These are phyloP conservation scores for Hordeum vulgare DNA, from an alignment of 176 grass and related monocot species.

Conservation along the genomic window MorexV3_pseudomolecules_assembly NC_058524.1:57361040-57361539, in stretches of 20 bases:
- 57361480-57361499: conserved; percentile 89
- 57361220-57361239: conserved; percentile 66
- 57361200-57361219: conserved; percentile 79
- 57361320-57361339: conserved; percentile 88
- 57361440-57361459: conserved; percentile 87
- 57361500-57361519: conserved; percentile 72
- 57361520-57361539: conserved; percentile 44
- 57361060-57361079: conserved; percentile 73
- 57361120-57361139: conserved; percentile 12
- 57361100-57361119: background rate
- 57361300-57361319: conserved; percentile 66
- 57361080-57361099: conserved; percentile 28
- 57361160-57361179: background rate
- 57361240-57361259: conserved; percentile 94
- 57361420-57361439: conserved; percentile 93
- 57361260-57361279: conserved; percentile 78
- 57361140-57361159: background rate
- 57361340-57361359: conserved; percentile 95
- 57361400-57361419: conserved; percentile 89
- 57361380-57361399: conserved; percentile 77
- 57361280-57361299: conserved; percentile 69
- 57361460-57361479: conserved; percentile 83
- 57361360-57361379: conserved; percentile 92
- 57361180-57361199: conserved; percentile 36
- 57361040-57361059: conserved; percentile 90